Evolutionary conservation across 495 filamentous ascomycete genomes (phyloP).

Genomic region (Ramalina intermedia): DNA sequence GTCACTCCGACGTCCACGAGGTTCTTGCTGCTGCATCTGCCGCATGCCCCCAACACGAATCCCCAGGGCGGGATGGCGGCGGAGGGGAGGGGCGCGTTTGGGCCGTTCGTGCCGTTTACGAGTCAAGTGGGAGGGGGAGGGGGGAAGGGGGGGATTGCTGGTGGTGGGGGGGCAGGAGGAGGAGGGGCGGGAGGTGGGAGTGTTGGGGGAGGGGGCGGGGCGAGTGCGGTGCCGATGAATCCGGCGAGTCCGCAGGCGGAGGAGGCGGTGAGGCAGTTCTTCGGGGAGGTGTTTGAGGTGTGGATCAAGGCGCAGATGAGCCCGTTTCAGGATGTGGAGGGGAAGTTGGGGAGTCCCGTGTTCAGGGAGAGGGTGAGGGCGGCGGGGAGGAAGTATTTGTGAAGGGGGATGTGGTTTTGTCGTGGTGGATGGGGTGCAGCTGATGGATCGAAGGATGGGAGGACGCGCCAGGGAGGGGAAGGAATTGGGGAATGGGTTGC

Average conservation of each 20-base stretch:
- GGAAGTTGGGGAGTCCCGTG: slow-evolving; percentile 69
- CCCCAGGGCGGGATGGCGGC: slow-evolving; percentile 11
- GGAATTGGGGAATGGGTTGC: too few species aligned
- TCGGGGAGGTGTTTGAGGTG: slow-evolving; percentile 81
- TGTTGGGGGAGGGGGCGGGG: background rate
- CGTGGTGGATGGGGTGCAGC: too few species aligned
- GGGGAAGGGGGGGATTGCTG: slow-evolving; percentile 1
- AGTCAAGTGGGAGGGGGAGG: slow-evolving; percentile 18
- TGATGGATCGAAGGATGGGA: too few species aligned
- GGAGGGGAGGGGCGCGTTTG: slow-evolving; percentile 10
- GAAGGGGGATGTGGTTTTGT: slow-evolving; percentile 8
- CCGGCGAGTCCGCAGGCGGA: slow-evolving; percentile 77
- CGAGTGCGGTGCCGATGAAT: slow-evolving; percentile 53
- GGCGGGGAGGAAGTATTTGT: slow-evolving; percentile 89
- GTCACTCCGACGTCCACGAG: slow-evolving; percentile 55
- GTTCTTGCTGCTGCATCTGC: slow-evolving; percentile 76
- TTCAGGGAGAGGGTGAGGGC: slow-evolving; percentile 68
- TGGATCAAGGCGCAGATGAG: slow-evolving; percentile 97
- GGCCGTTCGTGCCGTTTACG: slow-evolving; percentile 20
- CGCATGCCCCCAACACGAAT: slow-evolving; percentile 38
- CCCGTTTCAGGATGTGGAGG: slow-evolving; percentile 76
- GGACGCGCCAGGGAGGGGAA: too few species aligned
- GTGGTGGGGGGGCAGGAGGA: slow-evolving; percentile 18
- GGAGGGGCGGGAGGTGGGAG: slow-evolving; percentile 6
- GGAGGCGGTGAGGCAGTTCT: slow-evolving; percentile 87